Conservation (phyloP, 2,329 filamentous ascomycete genomes). For the Fusarium nurragi region DNA sequence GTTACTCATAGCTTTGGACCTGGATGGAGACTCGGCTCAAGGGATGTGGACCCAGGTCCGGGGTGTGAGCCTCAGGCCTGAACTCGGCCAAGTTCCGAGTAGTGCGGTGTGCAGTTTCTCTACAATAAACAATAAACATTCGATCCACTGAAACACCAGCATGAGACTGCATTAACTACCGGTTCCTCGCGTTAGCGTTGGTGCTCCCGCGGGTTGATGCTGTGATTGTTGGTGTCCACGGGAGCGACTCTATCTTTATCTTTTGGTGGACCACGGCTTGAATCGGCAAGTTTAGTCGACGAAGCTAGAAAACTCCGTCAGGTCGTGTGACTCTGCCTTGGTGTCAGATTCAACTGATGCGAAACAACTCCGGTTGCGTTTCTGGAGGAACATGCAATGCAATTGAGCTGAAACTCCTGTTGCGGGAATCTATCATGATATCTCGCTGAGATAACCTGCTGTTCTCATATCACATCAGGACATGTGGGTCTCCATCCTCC, state of each 20-base stretch:
- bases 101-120: constrained; percentile 9
- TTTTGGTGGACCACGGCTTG: background rate
- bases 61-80: background rate
- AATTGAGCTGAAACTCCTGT: background rate
- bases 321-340: constrained; percentile 20
- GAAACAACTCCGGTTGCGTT: background rate
- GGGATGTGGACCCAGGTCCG: constrained; percentile 16
- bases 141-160: background rate
- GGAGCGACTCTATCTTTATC: constrained; percentile 2
- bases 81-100: constrained; percentile 23
- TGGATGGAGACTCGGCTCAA: constrained; percentile 26
- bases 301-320: constrained; percentile 8
- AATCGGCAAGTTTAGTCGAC: constrained; percentile 16
- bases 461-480: constrained; percentile 21
- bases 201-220: background rate
- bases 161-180: constrained; percentile 11
- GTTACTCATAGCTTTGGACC: constrained; percentile 31
- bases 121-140: background rate
- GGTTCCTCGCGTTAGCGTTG: constrained; percentile 9
- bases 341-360: background rate
- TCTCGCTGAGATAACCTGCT: background rate
- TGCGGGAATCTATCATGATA: background rate
- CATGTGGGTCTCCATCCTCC: constrained; percentile 27
- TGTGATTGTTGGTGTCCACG: background rate
- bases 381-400: background rate